phyloP scores from a whole-genome alignment of 176 grass and related monocot genomes.

The Aegilops speltoides region DNA sequence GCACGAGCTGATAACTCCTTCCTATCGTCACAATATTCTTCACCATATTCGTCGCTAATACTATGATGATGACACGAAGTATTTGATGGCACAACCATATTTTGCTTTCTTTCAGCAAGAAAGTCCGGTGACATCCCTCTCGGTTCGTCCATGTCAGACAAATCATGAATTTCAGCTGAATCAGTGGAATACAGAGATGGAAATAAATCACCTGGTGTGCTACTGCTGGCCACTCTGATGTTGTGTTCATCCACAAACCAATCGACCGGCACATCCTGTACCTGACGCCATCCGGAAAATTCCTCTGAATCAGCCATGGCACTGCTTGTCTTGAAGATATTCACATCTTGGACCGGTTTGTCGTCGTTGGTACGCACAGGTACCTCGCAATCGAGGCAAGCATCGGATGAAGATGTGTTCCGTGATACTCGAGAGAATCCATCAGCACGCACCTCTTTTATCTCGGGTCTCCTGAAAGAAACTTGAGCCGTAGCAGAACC shows the following conservation, averaged over 20 bases:
- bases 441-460: conserved; percentile 21
- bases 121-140: background rate
- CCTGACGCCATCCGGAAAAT: background rate
- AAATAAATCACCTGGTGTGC: background rate
- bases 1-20: background rate
- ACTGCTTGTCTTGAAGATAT: background rate
- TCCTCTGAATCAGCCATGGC: background rate
- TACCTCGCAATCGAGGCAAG: background rate
- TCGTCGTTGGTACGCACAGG: background rate
- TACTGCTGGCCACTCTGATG: background rate
- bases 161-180: background rate
- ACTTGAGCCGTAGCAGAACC: background rate
- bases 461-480: background rate
- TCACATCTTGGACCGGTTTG: background rate
- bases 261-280: background rate
- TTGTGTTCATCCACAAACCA: background rate
- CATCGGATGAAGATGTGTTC: background rate
- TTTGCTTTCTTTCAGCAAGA: background rate
- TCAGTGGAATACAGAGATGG: background rate
- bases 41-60: background rate
- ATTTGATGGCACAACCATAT: background rate
- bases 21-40: background rate
- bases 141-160: background rate
- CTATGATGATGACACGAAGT: background rate
- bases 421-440: background rate